These are phyloP conservation scores for Salix brachista DNA, from an alignment of 345 rosid species.

Conservation along the genomic window DNA sequence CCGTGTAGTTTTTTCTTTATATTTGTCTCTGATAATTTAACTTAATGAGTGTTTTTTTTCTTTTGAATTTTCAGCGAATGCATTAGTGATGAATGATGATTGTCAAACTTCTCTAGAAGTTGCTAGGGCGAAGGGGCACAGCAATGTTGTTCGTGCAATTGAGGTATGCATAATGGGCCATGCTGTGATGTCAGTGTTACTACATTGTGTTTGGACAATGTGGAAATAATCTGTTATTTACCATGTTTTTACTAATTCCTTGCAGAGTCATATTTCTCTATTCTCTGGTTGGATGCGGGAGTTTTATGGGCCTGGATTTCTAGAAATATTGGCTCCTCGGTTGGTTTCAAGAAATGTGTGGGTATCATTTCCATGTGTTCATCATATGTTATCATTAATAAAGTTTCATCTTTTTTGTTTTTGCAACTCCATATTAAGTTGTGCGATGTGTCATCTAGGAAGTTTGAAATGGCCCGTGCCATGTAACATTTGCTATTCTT, in stretches of 20 bases:
- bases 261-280: conserved; percentile 69
- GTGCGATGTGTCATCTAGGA: background rate
- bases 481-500: conserved; percentile 2
- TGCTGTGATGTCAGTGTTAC: background rate
- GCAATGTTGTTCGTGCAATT: conserved; percentile 71
- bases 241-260: background rate
- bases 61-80: conserved; percentile 55
- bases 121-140: conserved; percentile 74
- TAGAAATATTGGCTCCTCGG: conserved; percentile 78
- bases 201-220: background rate
- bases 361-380: conserved; percentile 27
- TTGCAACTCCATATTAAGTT: background rate
- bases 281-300: conserved; percentile 98
- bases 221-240: background rate
- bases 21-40: background rate
- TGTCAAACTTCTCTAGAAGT: conserved; percentile 86
- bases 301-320: conserved; percentile 76
- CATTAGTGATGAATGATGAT: conserved; percentile 78
- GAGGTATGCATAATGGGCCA: conserved; percentile 48
- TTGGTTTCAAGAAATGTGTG: conserved; percentile 86
- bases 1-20: background rate
- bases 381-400: background rate
- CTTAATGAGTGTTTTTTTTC: background rate
- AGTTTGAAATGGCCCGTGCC: background rate
- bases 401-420: background rate